Base-by-base conservation (phyloP, 257 asterid species). In the Marsdenia floribunda region DNA sequence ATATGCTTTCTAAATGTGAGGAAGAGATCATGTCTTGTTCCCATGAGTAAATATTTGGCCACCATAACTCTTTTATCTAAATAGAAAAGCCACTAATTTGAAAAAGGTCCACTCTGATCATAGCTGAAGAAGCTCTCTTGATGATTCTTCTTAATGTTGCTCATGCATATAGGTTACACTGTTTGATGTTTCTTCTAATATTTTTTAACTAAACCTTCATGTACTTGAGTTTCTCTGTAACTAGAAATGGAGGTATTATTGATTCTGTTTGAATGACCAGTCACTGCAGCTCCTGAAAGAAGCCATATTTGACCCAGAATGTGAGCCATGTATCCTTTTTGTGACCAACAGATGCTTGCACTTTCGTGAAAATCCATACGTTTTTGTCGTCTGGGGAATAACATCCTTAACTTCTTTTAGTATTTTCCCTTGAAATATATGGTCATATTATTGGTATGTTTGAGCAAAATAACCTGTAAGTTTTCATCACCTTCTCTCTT, bases 391-490 rank as follows among this genome's bases (percentile, higher is more conserved):
- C 15, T 64, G 74, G 65, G 47, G 61, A 66, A 71, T 75, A 78
- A 50, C 80, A 82, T 71, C 91, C 96, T 93, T 93, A 80, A 92
- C 85, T 71, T 52, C 77, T 80, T 64, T 52, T 73, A 93, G 97
- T 94, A 77, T 89, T 94, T 77, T 92, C 98, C 49, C 96, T 94
- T 42, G 97, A 94, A 79, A 79, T 94, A 72, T 94, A 92, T 80
- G 99, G 96, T 44, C 88, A 94, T 77, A 90, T 92, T 35, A 92
- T 94, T 78, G 98, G 98, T 82, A 90, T 94, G 99, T 94, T 94
- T 84, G 98, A 94, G 90, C 88, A 89, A 81, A 94, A 94, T 84
- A 94, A 94, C 85, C 96, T 94, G 99, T 94, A 86, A 90, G 97
- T 86, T 76, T 18, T 63, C 78, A 42, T 52, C 33, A 24, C 72